Evolutionary conservation across 2,329 filamentous ascomycete species (phyloP), one percentile per base, ranked within the genome.

Genomic region (Elsinoe perseae): DNA sequence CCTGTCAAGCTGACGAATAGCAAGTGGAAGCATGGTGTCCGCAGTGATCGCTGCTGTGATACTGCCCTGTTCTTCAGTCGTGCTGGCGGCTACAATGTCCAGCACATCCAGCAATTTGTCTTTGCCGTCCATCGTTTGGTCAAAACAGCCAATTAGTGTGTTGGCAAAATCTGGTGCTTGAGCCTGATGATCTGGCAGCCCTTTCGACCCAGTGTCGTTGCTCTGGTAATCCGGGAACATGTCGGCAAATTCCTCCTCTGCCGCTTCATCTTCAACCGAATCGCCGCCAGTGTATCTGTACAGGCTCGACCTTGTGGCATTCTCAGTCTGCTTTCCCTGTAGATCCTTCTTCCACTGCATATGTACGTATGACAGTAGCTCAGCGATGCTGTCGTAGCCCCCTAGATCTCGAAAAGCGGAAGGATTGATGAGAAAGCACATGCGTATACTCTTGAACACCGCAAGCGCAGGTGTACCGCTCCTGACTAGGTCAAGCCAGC

Each of bases 261-360:
- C 82, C 8, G 81, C 75, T 63, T 87, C 85, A 56, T 95, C 86
- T 61, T 88, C 83, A 48, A 91, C 85, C 59, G 91, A 86, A 36
- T 81, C 74, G 36, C 83, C 85, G 28, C 91, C 92, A 60, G 83
- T 82, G 72, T 93, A 96, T 18, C 84, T 85, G 70, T 95, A 98
- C 36, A 95, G 71, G 60, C 87, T 90, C 4, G 81, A 82, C 60
- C 86, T 87, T 25, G 81, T 79, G 16, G 87, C 85, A 62, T 87
- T 83, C 46, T 87, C 81, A 63, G 84, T 82, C 64, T 89, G 86
- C 61, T 96, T 91, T 18, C 82, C 77, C 54, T 85, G 80, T 1
- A 95, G 80, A 65, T 86, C 85, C 52, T 81, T 79, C 62, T 82
- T 87, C 91, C 92, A 98, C 5, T 48, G 42, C 28, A 58, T 12